phyloP scores from a whole-genome alignment of 2,329 filamentous ascomycete genomes.

The Capronia americana region DNA sequence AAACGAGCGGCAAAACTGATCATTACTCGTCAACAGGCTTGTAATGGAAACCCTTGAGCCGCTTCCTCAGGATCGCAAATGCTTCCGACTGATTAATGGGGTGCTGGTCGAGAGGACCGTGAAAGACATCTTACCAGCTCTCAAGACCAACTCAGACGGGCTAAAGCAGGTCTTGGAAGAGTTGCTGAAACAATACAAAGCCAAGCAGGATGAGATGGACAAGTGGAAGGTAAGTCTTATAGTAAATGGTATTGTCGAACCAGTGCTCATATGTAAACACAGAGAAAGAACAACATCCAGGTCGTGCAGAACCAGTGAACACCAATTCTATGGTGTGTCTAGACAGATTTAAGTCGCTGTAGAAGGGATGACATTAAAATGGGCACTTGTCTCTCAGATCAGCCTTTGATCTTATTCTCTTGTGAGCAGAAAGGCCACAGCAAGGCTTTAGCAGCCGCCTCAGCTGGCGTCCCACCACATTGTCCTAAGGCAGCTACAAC shows the following conservation, averaged over 20 bases:
- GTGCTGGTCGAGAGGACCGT: constrained; percentile 94
- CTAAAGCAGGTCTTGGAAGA: constrained; percentile 93
- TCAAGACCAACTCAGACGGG: constrained; percentile 93
- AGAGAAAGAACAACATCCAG: constrained; percentile 59
- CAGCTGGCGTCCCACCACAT: background rate
- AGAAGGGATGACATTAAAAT: background rate
- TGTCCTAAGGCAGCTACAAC: background rate
- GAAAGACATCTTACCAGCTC: constrained; percentile 84
- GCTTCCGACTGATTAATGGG: constrained; percentile 98
- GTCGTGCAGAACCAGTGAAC: constrained; percentile 51
- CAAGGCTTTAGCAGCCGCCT: background rate
- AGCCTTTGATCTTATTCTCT: background rate
- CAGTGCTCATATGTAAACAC: constrained; percentile 24
- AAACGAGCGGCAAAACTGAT: constrained; percentile 1
- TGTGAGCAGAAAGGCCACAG: background rate
- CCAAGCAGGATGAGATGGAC: constrained; percentile 92
- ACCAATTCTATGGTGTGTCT: background rate
- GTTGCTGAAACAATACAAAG: constrained; percentile 94
- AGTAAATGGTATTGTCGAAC: constrained; percentile 5
- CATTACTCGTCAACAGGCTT: constrained; percentile 64
- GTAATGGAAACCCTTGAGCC: constrained; percentile 91
- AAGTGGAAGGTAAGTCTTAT: constrained; percentile 84
- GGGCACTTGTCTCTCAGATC: background rate
- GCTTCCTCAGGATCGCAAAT: constrained; percentile 84
- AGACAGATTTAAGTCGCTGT: background rate